Evolutionary conservation across 768 basidiomycete species (phyloP), one percentile per base, ranked within the genome.

Genomic region (Hygrophoropsis aurantiaca): DNA sequence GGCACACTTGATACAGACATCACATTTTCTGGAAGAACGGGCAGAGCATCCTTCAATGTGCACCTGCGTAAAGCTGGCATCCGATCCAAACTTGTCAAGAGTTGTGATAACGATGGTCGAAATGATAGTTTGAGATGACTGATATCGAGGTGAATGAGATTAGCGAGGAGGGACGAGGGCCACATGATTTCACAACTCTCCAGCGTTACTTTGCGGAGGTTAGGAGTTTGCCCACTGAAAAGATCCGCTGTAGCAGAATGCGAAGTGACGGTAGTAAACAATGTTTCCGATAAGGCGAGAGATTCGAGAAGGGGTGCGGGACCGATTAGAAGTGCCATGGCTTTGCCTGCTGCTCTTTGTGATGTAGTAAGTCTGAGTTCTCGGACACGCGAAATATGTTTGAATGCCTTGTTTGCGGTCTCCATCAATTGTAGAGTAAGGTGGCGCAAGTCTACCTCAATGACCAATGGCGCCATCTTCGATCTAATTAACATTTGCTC

Each of bases 401-500:
- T 46, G 47, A 70, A 56, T 24, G 65, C 61, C 23, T 57, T 59
- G 27, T 60, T 59, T 19, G 74, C 57, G 21, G 58, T 54, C 24
- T 58, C 55, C 25, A 61, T 46, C 38, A 63, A 61, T 40, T 46
- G 58, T 10, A 59, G 68, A 11, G 61, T 62, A 6, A 58, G 44
- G 47, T 55, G 62, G 25, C 55, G 45, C 35, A 62, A 72, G 58
- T 61, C 57, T 4, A 42, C 23, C 25, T 42, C n/a, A 26, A 64
- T 40, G 26, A 47, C 48, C 34, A 64, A 36, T 25, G 67, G 62
- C 13, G 67, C 68, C 58, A 59, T 68, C 53, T 74, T 77, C 3
- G 78, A 79, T 18, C 77, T 66, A 27, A 55, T 58, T 19, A 79
- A 49, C 65, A 78, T 71, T 53, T 73, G 74, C 44, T 69, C 61